A percentile compares a stretch with the other conserved stretches of the same genome.
These are phyloP conservation scores for Septoria petroselini DNA, from an alignment of 2,329 filamentous ascomycete genomes.

Conservation along the genomic window DNA sequence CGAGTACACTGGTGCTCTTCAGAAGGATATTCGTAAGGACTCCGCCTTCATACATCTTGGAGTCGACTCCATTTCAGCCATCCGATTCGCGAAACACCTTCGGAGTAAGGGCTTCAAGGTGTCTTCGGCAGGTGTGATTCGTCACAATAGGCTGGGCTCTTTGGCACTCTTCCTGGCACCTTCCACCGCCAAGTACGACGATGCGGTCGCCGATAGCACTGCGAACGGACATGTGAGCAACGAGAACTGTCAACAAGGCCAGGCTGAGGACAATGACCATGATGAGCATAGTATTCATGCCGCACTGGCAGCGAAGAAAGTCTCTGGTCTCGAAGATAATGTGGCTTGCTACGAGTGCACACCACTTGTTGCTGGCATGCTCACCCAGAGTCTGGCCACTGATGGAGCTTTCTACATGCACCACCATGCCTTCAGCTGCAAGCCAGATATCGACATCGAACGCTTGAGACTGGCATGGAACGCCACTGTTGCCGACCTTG, in stretches of 20 bases:
- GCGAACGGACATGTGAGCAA: not conserved
- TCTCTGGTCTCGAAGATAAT: not conserved
- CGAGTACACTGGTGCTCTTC: slow-evolving; percentile 6
- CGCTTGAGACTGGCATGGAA: slow-evolving; percentile 16
- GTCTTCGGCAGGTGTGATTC: slow-evolving; percentile 16
- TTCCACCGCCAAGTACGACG: not conserved
- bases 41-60: slow-evolving; percentile 21
- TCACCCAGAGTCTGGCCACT: slow-evolving; percentile 19
- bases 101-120: slow-evolving; percentile 16
- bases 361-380: slow-evolving; percentile 21
- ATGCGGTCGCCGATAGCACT: not conserved
- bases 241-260: too few relatives aligned
- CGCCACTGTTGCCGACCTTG: slow-evolving; percentile 7
- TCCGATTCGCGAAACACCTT: slow-evolving; percentile 18
- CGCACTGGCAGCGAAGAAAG: not conserved
- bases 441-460: slow-evolving; percentile 3
- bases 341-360: slow-evolving; percentile 15
- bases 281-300: not conserved
- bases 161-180: slow-evolving; percentile 1
- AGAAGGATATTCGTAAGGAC: slow-evolving; percentile 14
- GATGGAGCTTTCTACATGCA: slow-evolving; percentile 20
- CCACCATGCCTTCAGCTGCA: slow-evolving; percentile 16
- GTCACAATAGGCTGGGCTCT: slow-evolving; percentile 16
- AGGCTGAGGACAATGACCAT: too few relatives aligned
- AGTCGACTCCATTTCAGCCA: slow-evolving; percentile 22